A percentile compares a stretch with the other conserved stretches of the same genome.
phyloP scores from a whole-genome alignment of 192 early-diverging fungal species.

The Phycomyces blakesleeanus region DNA sequence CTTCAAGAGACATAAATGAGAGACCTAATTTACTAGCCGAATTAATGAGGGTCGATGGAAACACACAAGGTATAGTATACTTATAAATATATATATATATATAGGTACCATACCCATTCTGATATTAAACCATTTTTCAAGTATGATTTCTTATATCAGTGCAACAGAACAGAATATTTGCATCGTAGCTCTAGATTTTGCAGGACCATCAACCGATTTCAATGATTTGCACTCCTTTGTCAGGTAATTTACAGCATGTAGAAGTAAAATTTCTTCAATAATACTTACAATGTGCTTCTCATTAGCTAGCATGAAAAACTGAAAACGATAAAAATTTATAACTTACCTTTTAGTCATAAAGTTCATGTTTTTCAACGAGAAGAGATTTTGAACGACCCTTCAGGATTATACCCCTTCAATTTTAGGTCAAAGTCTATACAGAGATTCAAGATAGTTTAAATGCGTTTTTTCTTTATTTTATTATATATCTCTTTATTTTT shows the following conservation, averaged over 20 bases:
- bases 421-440: neutral
- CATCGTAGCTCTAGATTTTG: slow-evolving; percentile 9
- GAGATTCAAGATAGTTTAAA: slow-evolving; percentile 7
- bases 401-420: neutral
- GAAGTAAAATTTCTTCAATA: slow-evolving; percentile 9
- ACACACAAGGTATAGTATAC: slow-evolving; percentile 8
- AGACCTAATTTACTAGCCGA: slow-evolving; percentile 9
- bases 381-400: slow-evolving; percentile 5
- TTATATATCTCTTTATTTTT: slow-evolving; percentile 2
- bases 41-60: slow-evolving; percentile 11
- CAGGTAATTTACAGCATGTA: slow-evolving; percentile 8
- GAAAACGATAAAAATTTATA: slow-evolving; percentile 3
- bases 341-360: neutral
- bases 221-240: slow-evolving; percentile 11
- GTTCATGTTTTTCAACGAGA: slow-evolving; percentile 8
- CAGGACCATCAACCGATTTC: slow-evolving; percentile 5
- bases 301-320: slow-evolving; percentile 5
- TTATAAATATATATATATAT: slow-evolving; percentile 4
- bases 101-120: slow-evolving; percentile 5
- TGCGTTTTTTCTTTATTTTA: neutral
- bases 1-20: slow-evolving; percentile 12
- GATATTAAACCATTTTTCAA: slow-evolving; percentile 7
- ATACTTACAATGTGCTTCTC: slow-evolving; percentile 6
- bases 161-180: slow-evolving; percentile 9
- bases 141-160: slow-evolving; percentile 15